phyloP scores from a whole-genome alignment of 805 yeast species.

The Maudiozyma turicensis region DNA sequence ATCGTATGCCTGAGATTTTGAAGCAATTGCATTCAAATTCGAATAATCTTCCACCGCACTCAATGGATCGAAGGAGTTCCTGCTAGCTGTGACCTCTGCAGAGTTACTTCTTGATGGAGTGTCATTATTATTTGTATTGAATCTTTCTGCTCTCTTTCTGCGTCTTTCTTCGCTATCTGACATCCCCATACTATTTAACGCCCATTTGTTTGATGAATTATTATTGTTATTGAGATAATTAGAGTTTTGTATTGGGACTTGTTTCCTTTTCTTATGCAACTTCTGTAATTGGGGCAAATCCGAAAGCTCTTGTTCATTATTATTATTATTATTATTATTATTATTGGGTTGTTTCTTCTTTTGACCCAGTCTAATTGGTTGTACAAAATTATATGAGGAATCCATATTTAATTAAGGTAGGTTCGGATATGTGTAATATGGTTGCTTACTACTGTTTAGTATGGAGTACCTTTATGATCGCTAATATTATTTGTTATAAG shows the following conservation, averaged over 20 bases:
- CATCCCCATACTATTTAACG: slow-evolving; percentile 1
- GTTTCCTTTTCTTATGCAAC: neutral
- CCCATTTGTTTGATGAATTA: slow-evolving; percentile 4
- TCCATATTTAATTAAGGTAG: neutral
- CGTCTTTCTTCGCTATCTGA: slow-evolving; percentile 23
- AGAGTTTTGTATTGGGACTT: neutral
- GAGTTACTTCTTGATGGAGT: neutral
- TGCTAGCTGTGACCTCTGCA: neutral
- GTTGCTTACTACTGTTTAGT: no score
- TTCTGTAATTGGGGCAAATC: no score
- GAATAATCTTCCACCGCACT: slow-evolving; percentile 18
- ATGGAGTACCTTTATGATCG: no score
- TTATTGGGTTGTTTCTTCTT: neutral
- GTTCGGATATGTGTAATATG: no score
- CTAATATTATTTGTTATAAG: no score
- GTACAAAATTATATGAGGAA: slow-evolving; percentile 19
- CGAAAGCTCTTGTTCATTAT: no score
- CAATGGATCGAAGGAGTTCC: slow-evolving; percentile 6
- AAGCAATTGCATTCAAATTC: slow-evolving; percentile 23
- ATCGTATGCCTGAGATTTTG: slow-evolving; percentile 26
- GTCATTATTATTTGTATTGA: slow-evolving; percentile 14
- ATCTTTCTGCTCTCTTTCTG: slow-evolving; percentile 30
- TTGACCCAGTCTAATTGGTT: slow-evolving; percentile 18
- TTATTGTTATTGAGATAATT: neutral
- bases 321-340: neutral